Evolutionary conservation across 164 flowering plant species (phyloP), one percentile per base, ranked within the genome.

Genomic region (Magnolia officinalis): DNA sequence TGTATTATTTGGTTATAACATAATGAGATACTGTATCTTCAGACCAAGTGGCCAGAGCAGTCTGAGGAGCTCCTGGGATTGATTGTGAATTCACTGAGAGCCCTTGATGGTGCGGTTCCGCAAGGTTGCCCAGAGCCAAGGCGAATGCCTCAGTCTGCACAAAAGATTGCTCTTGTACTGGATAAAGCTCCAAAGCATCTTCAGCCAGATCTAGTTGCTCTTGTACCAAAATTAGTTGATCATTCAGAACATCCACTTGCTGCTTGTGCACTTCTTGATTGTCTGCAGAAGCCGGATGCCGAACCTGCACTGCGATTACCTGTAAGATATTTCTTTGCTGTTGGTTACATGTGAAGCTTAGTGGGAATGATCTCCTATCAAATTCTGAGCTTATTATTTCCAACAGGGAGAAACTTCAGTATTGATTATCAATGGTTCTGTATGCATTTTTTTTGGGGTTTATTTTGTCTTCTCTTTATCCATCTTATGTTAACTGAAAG

Each of bases 51-150:
- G 82, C 86, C 86, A 8, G 98, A 94, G 85, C 98, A 93, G 81
- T 94, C 99, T 24, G 99, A 93, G 90, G 99, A 96, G 88, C 93
- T 96, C n/a, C 84, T 96, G 80, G 99, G 98, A 72, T 86, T 96
- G 82, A 96, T 96, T 77, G 98, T 96, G 26, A 96, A 93, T 82
- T 96, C 99, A 13, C 77, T 96, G 72, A 89, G 98, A 84, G 89
- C 99, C 69, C 85, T 96, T 61, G 99, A 96, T 86, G 94, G 96
- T 76, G 96, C 92, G 77, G 92, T 91, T 76, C 93, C 97, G 21
- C 98, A 93, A 82, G 94, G 98, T 80, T 94, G 96, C 80, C 96
- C 97, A 59, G 98, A 92, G 80, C 97, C 98, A 49, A 86, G 93
- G 81, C 83, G 98, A 73, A 82, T 94, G 80, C 97, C 97, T 65